Evolutionary conservation across 306 rosid genomes (phyloP).

Genomic region (Dalbergia cultrata): DNA sequence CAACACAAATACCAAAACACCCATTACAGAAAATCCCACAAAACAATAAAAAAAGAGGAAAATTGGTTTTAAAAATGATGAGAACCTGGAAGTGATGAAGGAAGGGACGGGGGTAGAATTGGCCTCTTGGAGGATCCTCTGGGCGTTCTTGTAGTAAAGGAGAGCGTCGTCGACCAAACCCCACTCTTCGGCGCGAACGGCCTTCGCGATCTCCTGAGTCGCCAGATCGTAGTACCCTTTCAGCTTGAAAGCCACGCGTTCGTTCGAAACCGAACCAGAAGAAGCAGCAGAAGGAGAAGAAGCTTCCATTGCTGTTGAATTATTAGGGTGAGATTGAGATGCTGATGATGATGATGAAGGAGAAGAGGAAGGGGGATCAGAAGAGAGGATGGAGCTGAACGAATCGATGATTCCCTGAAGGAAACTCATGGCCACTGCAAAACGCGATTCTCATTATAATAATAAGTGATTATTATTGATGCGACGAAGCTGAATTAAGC

Average conservation of each 20-base stretch:
- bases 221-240: constrained; percentile 92
- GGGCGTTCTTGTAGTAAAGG: constrained; percentile 78
- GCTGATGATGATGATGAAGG: constrained; percentile 28
- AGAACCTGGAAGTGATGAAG: constrained; percentile 72
- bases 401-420: constrained; percentile 73
- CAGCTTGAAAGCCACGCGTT: constrained; percentile 92
- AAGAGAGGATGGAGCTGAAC: constrained; percentile 65
- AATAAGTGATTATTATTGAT: neutral
- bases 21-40: neutral
- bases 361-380: constrained; percentile 36
- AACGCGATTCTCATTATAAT: constrained; percentile 46
- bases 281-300: constrained; percentile 46
- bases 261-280: constrained; percentile 72
- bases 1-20: neutral
- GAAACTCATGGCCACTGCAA: constrained; percentile 58
- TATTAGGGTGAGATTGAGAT: neutral
- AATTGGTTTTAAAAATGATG: neutral
- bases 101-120: constrained; percentile 82
- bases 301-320: constrained; percentile 63
- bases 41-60: neutral
- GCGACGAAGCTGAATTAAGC: neutral
- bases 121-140: constrained; percentile 82
- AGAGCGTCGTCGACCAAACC: constrained; percentile 84
- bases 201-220: constrained; percentile 87
- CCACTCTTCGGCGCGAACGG: constrained; percentile 98